phyloP scores from a whole-genome alignment of 2,329 filamentous ascomycete species.

The Xylaria sp. region DNA sequence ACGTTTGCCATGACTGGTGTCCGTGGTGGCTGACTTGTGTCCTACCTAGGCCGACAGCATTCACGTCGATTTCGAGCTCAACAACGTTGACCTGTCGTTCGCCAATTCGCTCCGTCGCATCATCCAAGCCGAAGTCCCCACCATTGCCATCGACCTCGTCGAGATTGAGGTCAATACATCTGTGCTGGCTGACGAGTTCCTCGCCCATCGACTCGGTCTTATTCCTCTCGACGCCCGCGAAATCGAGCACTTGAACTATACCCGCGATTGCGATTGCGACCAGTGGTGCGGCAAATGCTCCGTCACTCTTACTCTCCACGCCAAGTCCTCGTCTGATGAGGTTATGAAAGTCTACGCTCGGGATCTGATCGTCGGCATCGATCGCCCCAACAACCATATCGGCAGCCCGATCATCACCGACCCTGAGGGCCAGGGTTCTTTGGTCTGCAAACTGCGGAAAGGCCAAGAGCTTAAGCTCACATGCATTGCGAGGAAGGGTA shows the following conservation, averaged over 20 bases:
- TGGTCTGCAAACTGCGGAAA: conserved; percentile 85
- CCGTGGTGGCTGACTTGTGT: conserved; percentile 21
- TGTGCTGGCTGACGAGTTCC: conserved; percentile 94
- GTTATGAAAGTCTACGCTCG: conserved; percentile 93
- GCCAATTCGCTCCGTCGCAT: conserved; percentile 88
- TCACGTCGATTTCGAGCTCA: conserved; percentile 87
- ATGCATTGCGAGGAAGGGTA: conserved; percentile 96
- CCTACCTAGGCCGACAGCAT: conserved; percentile 64
- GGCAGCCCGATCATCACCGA: conserved; percentile 82
- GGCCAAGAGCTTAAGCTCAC: conserved; percentile 86
- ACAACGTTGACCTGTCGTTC: conserved; percentile 81
- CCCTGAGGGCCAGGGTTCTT: conserved; percentile 69
- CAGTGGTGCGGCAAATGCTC: conserved; percentile 90
- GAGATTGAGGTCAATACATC: conserved; percentile 91
- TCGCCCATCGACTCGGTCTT: conserved; percentile 85
- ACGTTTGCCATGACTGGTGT: conserved; percentile 1
- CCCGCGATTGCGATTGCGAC: conserved; percentile 94
- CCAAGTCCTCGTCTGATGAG: conserved; percentile 76
- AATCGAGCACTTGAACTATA: conserved; percentile 77
- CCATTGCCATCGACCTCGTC: conserved; percentile 89
- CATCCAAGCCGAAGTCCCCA: conserved; percentile 91
- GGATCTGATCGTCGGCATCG: conserved; percentile 69
- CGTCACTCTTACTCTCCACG: conserved; percentile 77
- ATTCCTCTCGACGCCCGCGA: conserved; percentile 82
- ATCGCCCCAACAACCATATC: conserved; percentile 66